These are phyloP conservation scores for Termitomyces sp. DNA, from an alignment of 768 basidiomycete species.

Conservation along the genomic window DNA sequence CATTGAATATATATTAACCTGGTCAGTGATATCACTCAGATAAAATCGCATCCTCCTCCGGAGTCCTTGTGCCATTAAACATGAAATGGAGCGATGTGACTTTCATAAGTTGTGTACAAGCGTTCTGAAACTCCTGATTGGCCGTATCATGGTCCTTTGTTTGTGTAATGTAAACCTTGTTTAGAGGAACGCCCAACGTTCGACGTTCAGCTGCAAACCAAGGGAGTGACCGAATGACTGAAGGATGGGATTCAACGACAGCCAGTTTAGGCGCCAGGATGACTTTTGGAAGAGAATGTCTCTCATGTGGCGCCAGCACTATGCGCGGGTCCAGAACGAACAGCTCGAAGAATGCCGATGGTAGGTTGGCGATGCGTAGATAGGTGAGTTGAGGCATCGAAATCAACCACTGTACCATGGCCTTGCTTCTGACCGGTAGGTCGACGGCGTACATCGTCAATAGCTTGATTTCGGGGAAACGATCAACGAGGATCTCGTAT, in stretches of 20 bases:
- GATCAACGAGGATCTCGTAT: slow-evolving; percentile 42
- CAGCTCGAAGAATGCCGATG: slow-evolving; percentile 40
- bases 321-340: slow-evolving; percentile 43
- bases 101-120: slow-evolving; percentile 28
- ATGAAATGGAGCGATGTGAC: slow-evolving; percentile 29
- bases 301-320: slow-evolving; percentile 8
- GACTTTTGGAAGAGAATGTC: slow-evolving; percentile 11
- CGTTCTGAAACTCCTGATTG: slow-evolving; percentile 13
- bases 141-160: slow-evolving; percentile 4
- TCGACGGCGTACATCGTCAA: slow-evolving; percentile 52
- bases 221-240: slow-evolving; percentile 30
- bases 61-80: slow-evolving; percentile 38
- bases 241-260: slow-evolving; percentile 45
- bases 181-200: slow-evolving; percentile 41
- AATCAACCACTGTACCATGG: slow-evolving; percentile 50
- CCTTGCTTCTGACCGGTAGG: slow-evolving; percentile 22
- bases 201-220: slow-evolving; percentile 36
- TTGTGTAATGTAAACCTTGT: slow-evolving; percentile 45
- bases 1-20: slow-evolving; percentile 2
- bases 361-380: slow-evolving; percentile 47
- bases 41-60: slow-evolving; percentile 42
- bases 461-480: slow-evolving; percentile 51
- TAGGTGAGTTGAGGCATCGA: slow-evolving; percentile 58
- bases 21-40: background rate
- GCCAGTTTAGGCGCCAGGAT: slow-evolving; percentile 45